Conservation (phyloP, 192 early-diverging fungal species). For the Coemansia sp. region DNA sequence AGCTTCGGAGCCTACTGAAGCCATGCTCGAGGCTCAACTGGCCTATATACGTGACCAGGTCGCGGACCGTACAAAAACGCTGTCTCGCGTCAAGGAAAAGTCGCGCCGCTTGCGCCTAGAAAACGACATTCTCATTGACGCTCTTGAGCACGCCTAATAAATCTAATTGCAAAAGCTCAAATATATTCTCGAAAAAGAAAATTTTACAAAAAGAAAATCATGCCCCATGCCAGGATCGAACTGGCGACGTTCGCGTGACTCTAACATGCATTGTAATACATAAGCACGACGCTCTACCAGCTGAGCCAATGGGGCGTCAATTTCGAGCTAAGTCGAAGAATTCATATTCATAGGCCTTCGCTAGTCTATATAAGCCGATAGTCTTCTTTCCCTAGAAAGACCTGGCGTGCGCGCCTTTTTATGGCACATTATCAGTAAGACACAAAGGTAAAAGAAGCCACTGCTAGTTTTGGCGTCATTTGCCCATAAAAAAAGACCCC, state of each 20-base stretch:
- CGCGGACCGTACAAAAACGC: conserved; percentile 19
- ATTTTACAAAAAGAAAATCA: neutral
- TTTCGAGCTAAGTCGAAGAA: too few relatives aligned
- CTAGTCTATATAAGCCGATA: too few relatives aligned
- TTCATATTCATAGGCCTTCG: too few relatives aligned
- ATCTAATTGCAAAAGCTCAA: neutral
- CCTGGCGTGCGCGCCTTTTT: too few relatives aligned
- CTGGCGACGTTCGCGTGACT: conserved; percentile 55
- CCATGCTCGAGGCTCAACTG: conserved; percentile 32
- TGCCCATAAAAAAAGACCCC: too few relatives aligned
- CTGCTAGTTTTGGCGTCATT: too few relatives aligned
- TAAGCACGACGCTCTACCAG: conserved; percentile 55
- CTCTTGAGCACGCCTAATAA: conserved; percentile 10
- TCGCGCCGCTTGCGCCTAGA: conserved; percentile 41
- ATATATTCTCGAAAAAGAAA: conserved; percentile 1
- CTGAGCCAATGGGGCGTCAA: conserved; percentile 43
- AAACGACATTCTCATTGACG: conserved; percentile 42
- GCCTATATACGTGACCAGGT: conserved; percentile 30
- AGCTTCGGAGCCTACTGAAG: conserved; percentile 13
- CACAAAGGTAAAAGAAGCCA: too few relatives aligned
- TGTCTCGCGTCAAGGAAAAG: conserved; percentile 22
- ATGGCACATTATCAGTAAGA: too few relatives aligned
- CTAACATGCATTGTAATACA: conserved; percentile 29
- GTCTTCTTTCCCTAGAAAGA: too few relatives aligned
- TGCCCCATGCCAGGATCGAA: conserved; percentile 57